Conservation (phyloP, 306 rosid genomes). For the Carpinus viminea region DNA sequence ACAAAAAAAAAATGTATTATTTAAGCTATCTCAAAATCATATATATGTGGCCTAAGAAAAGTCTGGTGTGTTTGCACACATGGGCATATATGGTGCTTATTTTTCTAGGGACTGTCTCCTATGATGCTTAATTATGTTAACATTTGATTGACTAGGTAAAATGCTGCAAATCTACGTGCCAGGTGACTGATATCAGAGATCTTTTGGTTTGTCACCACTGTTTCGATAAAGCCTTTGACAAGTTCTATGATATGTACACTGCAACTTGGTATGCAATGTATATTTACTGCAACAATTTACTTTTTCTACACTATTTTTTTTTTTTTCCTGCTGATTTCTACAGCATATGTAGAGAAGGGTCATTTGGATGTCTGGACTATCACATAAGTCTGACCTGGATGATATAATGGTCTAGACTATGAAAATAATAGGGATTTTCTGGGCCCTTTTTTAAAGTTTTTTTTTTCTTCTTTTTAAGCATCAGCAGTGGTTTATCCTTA, state of each 20-base stretch:
- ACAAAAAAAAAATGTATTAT: background rate
- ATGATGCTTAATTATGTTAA: constrained; percentile 22
- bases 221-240: constrained; percentile 81
- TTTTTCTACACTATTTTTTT: background rate
- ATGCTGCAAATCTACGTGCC: constrained; percentile 92
- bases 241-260: constrained; percentile 82
- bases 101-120: constrained; percentile 14
- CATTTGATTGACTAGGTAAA: constrained; percentile 55
- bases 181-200: constrained; percentile 69
- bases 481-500: background rate
- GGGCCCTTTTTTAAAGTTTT: background rate
- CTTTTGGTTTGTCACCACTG: constrained; percentile 80
- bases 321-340: background rate
- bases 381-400: background rate
- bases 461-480: background rate
- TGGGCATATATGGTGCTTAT: background rate
- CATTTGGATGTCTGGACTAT: background rate
- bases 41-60: background rate
- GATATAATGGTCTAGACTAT: background rate
- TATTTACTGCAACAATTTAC: background rate
- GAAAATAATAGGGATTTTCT: background rate
- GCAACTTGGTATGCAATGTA: constrained; percentile 70
- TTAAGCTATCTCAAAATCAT: background rate
- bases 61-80: background rate
- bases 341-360: background rate